Conservation (phyloP, 176 grass and related monocot species). For the Lolium multiflorum region DNA sequence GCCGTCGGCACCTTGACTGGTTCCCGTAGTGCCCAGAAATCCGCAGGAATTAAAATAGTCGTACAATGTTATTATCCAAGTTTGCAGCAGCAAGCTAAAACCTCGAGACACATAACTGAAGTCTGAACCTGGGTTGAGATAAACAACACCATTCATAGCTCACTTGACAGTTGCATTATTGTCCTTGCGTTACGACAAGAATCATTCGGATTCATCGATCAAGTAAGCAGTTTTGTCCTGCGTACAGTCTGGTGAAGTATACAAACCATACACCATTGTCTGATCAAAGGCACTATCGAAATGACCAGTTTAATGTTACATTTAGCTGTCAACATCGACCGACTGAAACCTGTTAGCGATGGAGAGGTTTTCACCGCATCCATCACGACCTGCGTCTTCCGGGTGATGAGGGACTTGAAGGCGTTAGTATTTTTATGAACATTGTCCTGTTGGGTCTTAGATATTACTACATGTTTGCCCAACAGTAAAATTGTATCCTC, state of each 20-base stretch:
- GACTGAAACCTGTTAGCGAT: constrained; percentile 56
- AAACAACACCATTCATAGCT: no score
- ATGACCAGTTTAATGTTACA: background rate
- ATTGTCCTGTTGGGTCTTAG: no score
- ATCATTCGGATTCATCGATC: background rate
- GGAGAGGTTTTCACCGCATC: constrained; percentile 69
- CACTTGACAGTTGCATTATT: background rate
- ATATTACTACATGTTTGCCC: no score
- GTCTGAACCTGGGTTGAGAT: no score
- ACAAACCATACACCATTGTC: background rate
- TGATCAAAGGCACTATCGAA: background rate
- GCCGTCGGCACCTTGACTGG: no score
- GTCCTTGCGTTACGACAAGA: background rate
- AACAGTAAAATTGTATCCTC: no score
- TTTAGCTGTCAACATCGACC: constrained; percentile 53
- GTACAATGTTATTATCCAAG: no score
- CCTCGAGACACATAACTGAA: no score
- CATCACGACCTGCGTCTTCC: constrained; percentile 77
- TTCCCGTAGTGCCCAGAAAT: no score
- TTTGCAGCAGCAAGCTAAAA: no score
- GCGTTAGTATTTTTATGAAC: no score
- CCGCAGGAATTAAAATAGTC: no score
- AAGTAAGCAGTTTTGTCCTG: background rate
- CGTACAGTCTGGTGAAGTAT: background rate
- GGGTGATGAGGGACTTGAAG: constrained; percentile 27